Base-by-base conservation (phyloP, 495 filamentous ascomycete species). In the Xylaria palmicola region DNA sequence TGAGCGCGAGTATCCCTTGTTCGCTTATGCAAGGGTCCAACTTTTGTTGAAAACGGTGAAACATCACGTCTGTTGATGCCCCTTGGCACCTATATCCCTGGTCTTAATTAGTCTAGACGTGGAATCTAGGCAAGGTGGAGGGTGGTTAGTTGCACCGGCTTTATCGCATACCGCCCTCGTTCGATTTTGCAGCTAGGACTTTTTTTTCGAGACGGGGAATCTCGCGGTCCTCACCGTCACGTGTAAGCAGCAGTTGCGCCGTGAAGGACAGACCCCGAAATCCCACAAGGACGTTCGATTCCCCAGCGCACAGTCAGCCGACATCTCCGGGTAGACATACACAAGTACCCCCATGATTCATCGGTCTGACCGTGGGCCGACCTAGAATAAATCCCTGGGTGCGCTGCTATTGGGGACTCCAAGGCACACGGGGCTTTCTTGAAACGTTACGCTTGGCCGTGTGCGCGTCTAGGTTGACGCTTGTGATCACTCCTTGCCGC, bases 1-100 rank as follows among this genome's bases (percentile, higher is more conserved):
- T 19, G 22, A 32, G 6, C n/a, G n/a, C n/a, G n/a, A 17, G 27
- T 22, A 17, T 34, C 22, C 53, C 53, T 56, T 43, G 53, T 17
- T 13, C 9, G 27, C 13, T 56, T 26, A 56, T 56, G 53, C 53
- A 56, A 56, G 53, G 39, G 39, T 30, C 39, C 22, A 34, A 41
- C 51, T 30, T 29, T 36, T 27, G 5, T 15, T 15, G 24, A 41
- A 30, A 12, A 27, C 22, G 15, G 24, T 56, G 39, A 40, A 44
- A 44, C 39, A 44, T 15, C 10, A n/a, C 39, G 34, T 34, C 17
- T 24, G 13, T 17, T 55, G 15, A 19, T n/a, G 29, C 26, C 22
- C 52, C 52, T 41, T 55, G 52, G 8, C 15, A 6, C 20, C 53
- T 20, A 15, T 10, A 19, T 44, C 17, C 0, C 12, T 22, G 20